Evolutionary conservation across 305 asterid species (phyloP).

Genomic region (Solanum chacoense): DNA sequence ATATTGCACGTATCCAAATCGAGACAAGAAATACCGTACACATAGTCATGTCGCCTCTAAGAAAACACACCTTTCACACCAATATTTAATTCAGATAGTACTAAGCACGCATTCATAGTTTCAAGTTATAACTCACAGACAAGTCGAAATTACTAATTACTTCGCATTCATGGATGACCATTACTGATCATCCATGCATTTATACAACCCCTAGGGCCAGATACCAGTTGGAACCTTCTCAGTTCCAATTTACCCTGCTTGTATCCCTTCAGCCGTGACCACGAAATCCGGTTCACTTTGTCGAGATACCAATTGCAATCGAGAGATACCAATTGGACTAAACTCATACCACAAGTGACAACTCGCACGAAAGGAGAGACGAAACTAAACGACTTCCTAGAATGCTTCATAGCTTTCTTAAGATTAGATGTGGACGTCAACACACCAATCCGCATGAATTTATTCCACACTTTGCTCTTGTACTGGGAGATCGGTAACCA

Average conservation of each 20-base stretch:
- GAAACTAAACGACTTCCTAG: not conserved
- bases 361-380: not conserved
- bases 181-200: not conserved
- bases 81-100: no score
- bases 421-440: not conserved
- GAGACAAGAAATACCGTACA: not conserved
- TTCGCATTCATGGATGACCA: not conserved
- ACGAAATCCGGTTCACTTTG: not conserved
- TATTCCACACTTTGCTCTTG: not conserved
- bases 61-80: not conserved
- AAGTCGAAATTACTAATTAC: no score
- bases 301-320: not conserved
- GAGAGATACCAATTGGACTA: not conserved
- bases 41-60: not conserved
- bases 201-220: not conserved
- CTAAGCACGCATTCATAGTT: not conserved
- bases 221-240: not conserved
- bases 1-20: not conserved
- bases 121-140: not conserved
- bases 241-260: not conserved
- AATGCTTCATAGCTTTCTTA: not conserved
- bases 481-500: not conserved
- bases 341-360: not conserved
- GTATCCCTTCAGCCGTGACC: not conserved
- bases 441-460: not conserved